phyloP scores from a whole-genome alignment of 192 early-diverging fungal genomes.

The Backusella tuberculispora region DNA sequence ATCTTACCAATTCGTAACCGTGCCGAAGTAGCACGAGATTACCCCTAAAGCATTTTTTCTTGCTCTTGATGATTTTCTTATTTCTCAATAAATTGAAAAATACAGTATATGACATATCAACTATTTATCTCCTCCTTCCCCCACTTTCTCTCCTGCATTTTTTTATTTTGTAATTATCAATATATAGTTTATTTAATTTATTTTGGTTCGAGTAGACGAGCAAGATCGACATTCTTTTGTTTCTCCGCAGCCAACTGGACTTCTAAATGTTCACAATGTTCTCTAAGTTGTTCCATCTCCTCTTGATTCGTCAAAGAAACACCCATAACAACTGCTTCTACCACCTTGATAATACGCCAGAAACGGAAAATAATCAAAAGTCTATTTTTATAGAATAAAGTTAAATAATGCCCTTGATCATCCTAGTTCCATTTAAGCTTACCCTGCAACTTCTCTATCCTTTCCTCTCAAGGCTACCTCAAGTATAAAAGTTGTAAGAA shows the following conservation, averaged over 20 bases:
- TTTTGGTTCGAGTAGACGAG: neutral
- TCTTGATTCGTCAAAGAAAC: constrained; percentile 29
- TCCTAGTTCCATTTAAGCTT: neutral
- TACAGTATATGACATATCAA: too few relatives aligned
- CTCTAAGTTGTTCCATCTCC: neutral
- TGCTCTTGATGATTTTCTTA: too few relatives aligned
- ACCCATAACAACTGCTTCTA: constrained; percentile 51
- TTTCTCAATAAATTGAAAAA: too few relatives aligned
- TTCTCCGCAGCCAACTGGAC: neutral
- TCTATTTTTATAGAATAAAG: constrained; percentile 13
- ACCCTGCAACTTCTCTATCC: constrained; percentile 54
- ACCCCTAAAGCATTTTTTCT: too few relatives aligned
- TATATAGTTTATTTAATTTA: neutral
- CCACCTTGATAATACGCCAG: constrained; percentile 57
- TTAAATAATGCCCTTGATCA: too few relatives aligned
- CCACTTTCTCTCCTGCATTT: too few relatives aligned
- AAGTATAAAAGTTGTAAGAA: constrained; percentile 52
- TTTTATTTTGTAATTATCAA: too few relatives aligned
- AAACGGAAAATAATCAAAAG: constrained; percentile 60
- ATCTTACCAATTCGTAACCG: too few relatives aligned
- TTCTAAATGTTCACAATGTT: constrained; percentile 18
- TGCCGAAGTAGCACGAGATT: too few relatives aligned
- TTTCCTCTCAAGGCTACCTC: constrained; percentile 57
- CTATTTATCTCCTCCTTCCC: too few relatives aligned
- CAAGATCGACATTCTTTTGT: constrained; percentile 5